Evolutionary conservation across 1,139 yeast genomes (phyloP).

Genomic region (Meyerozyma carpophila): DNA sequence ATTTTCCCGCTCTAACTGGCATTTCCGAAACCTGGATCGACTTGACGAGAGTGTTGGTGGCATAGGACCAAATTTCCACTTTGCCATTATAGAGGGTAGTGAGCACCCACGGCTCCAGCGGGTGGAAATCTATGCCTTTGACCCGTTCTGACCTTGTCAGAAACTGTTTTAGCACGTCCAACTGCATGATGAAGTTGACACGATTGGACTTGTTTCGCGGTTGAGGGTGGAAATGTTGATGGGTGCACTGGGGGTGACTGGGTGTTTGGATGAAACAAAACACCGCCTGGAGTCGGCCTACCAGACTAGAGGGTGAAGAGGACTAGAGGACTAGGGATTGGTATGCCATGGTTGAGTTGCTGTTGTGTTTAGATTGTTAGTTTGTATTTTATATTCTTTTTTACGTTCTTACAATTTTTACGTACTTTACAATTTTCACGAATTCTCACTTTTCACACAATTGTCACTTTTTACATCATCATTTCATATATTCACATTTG

Average conservation of each 20-base stretch:
- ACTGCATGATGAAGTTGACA: conserved; percentile 26
- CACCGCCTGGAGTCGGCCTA: too few relatives aligned
- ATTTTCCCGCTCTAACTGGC: conserved; percentile 94
- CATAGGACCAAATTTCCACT: conserved; percentile 91
- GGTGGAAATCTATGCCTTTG: conserved; percentile 97
- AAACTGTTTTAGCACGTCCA: conserved; percentile 63
- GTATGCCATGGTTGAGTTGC: too few relatives aligned
- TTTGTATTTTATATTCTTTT: too few relatives aligned
- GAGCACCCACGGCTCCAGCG: conserved; percentile 93
- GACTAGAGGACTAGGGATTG: too few relatives aligned
- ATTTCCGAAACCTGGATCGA: conserved; percentile 83
- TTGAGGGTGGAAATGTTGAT: not conserved
- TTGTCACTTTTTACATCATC: too few relatives aligned
- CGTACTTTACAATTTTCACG: too few relatives aligned
- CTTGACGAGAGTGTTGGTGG: conserved; percentile 54
- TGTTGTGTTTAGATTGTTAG: too few relatives aligned
- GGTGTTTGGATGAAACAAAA: too few relatives aligned
- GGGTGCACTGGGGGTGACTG: not conserved
- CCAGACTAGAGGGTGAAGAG: too few relatives aligned
- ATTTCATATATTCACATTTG: too few relatives aligned
- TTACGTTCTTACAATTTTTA: too few relatives aligned
- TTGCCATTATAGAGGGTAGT: conserved; percentile 81
- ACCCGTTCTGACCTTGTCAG: conserved; percentile 92
- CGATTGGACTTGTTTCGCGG: conserved; percentile 1
- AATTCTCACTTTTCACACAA: too few relatives aligned